Base-by-base conservation (phyloP, 2,329 filamentous ascomycete genomes). In the Magnaporthales sp. region DNA sequence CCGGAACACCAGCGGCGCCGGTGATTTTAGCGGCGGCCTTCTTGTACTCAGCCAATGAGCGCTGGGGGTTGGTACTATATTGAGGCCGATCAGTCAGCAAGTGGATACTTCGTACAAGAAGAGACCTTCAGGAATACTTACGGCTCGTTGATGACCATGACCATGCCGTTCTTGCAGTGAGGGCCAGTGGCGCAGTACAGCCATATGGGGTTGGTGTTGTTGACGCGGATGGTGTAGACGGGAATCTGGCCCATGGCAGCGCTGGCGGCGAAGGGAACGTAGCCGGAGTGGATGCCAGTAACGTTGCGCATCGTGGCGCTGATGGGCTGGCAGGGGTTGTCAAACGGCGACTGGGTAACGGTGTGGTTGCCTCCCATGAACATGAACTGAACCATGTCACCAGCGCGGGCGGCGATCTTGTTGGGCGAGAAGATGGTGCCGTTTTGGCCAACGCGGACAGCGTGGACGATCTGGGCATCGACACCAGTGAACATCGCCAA, bases 131-230 rank as follows among this genome's bases (percentile, higher is more conserved):
- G 10, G 1, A n/a, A 5, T 26, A 78, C 87, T 78, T 78, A 90
- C 88, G 89, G 82, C 78, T 86, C 86, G 77, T 93, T 93, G 74
- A 93, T 88, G 32, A 91, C 89, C 80, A 91, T 89, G 67, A 84
- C 83, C 89, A 93, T 93, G 69, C 90, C 90, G 63, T 75, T 79
- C 76, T 92, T 85, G 77, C 91, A 95, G 79, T 95, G 91, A 73
- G 83, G 85, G 62, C 75, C 87, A 76, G 92, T 89, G 31, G 86
- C 87, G 79, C 91, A 94, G 83, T 90, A 94, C 70, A 91, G 79
- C 91, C 91, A 95, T 70, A 93, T 81, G 31, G 91, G 91, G 66
- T 83, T 89, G 61, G 83, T 85, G 76, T 87, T 82, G 73, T 88
- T 89, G 76, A 95, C 80, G 75, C 83, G 83, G 73, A 94, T 80